Evolutionary conservation across 176 grass and related monocot species (phyloP).

Genomic region (Carex littledalei): DNA sequence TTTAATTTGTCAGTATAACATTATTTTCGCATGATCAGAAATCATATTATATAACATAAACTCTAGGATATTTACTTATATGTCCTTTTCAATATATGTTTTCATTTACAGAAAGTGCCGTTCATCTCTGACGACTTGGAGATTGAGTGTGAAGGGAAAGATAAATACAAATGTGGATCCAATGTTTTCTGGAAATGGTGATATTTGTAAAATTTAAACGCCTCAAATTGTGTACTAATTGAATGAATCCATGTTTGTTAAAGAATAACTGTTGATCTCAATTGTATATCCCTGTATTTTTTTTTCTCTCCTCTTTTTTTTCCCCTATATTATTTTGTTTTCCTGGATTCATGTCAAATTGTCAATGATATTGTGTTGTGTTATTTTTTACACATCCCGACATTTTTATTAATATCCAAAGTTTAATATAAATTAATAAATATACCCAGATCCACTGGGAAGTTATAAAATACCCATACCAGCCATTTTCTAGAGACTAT

Average conservation of each 20-base stretch:
- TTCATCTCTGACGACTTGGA: slow-evolving; percentile 87
- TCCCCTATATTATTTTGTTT: not conserved
- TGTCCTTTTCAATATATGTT: not conserved
- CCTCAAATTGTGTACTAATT: slow-evolving; percentile 7
- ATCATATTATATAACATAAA: not conserved
- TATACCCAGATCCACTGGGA: too few relatives aligned
- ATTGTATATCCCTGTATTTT: not conserved
- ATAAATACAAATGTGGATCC: slow-evolving; percentile 98
- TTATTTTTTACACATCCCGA: not conserved
- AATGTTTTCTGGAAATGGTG: slow-evolving; percentile 99
- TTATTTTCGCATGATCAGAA: not conserved
- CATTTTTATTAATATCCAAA: too few relatives aligned
- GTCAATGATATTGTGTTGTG: not conserved
- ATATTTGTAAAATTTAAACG: slow-evolving; percentile 14
- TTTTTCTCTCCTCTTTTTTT: not conserved
- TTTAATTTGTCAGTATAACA: not conserved
- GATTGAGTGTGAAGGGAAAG: slow-evolving; percentile 95
- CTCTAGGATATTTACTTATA: not conserved
- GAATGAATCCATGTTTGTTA: slow-evolving; percentile 7
- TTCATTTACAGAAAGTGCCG: slow-evolving; percentile 70
- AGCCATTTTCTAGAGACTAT: too few relatives aligned
- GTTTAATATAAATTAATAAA: too few relatives aligned
- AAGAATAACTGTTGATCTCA: not conserved
- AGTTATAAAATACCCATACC: too few relatives aligned
- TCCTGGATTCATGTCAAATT: not conserved